Percentiles rank a stretch among this genome's conserved stretches.
These are phyloP conservation scores for Clarireedia hainanense DNA, from an alignment of 2,329 filamentous ascomycete species.

Conservation along the genomic window DNA sequence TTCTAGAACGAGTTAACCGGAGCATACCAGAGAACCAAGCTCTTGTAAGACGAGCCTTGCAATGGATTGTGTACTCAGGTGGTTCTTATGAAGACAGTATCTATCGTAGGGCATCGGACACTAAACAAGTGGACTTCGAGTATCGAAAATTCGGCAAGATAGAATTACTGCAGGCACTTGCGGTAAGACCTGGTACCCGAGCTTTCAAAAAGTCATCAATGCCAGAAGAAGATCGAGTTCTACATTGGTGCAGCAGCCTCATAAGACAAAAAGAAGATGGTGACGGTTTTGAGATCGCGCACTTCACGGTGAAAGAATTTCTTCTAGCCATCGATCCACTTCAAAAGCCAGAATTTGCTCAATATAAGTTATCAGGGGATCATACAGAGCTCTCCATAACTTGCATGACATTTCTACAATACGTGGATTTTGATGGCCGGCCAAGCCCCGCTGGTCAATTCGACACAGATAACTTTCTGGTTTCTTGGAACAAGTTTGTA, in stretches of 20 bases:
- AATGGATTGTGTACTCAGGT: slow-evolving; percentile 12
- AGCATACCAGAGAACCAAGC: slow-evolving; percentile 15
- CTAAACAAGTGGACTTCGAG: background rate
- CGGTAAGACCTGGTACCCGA: slow-evolving; percentile 7
- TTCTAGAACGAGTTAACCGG: slow-evolving; percentile 22
- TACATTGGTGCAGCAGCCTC: slow-evolving; percentile 22
- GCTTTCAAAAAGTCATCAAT: slow-evolving; percentile 15
- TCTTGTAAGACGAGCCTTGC: slow-evolving; percentile 16
- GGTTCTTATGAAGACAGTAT: too few species aligned
- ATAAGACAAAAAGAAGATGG: slow-evolving; percentile 11
- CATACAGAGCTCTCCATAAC: background rate
- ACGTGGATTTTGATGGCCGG: background rate
- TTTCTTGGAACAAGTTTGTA: background rate
- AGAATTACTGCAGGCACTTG: slow-evolving; percentile 15
- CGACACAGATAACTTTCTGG: background rate
- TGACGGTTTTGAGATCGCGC: slow-evolving; percentile 17
- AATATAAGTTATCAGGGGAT: slow-evolving; percentile 5
- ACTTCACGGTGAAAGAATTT: slow-evolving; percentile 26
- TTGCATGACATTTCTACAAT: background rate
- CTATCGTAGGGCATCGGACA: background rate
- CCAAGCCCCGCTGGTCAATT: background rate
- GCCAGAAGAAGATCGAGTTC: slow-evolving; percentile 15
- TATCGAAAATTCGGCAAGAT: background rate
- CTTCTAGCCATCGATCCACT: slow-evolving; percentile 7
- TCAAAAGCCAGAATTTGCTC: background rate